phyloP scores from a whole-genome alignment of 495 filamentous ascomycete genomes.

The Hypoxylon cercidicola region DNA sequence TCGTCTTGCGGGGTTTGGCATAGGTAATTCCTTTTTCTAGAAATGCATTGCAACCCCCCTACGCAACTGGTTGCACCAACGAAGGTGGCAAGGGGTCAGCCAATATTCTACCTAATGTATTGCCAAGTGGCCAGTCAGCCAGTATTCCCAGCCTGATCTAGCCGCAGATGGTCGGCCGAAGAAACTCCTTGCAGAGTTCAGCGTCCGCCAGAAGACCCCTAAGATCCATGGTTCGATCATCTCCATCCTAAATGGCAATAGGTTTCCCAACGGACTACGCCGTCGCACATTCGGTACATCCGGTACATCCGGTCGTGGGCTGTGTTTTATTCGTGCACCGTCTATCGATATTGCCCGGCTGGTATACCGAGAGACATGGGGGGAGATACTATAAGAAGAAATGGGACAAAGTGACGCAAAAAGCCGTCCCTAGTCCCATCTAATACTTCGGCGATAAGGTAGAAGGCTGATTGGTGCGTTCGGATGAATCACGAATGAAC shows the following conservation, averaged over 20 bases:
- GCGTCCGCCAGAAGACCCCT: background rate
- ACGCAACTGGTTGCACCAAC: constrained; percentile 4
- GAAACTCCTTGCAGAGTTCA: background rate
- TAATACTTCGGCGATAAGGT: background rate
- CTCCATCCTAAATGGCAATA: background rate
- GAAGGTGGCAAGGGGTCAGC: background rate
- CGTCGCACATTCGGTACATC: background rate
- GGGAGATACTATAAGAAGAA: background rate
- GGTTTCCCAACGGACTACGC: background rate
- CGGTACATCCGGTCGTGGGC: background rate
- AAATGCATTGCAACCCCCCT: constrained; percentile 7
- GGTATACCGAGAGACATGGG: background rate
- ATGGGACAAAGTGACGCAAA: constrained; percentile 5
- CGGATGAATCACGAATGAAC: constrained; percentile 19
- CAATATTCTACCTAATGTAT: background rate
- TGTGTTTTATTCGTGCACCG: background rate
- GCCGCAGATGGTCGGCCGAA: constrained; percentile 5
- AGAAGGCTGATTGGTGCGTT: constrained; percentile 9
- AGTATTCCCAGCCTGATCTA: constrained; percentile 8
- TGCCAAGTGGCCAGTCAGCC: constrained; percentile 9
- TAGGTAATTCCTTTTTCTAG: constrained; percentile 15
- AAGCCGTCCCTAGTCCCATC: background rate
- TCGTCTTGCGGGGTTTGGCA: constrained; percentile 34
- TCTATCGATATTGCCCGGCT: background rate
- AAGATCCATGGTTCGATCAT: background rate